These are phyloP conservation scores for Nakaseomyces kungkrabaensis DNA, from an alignment of 1,139 yeast genomes.

Conservation along the genomic window DNA sequence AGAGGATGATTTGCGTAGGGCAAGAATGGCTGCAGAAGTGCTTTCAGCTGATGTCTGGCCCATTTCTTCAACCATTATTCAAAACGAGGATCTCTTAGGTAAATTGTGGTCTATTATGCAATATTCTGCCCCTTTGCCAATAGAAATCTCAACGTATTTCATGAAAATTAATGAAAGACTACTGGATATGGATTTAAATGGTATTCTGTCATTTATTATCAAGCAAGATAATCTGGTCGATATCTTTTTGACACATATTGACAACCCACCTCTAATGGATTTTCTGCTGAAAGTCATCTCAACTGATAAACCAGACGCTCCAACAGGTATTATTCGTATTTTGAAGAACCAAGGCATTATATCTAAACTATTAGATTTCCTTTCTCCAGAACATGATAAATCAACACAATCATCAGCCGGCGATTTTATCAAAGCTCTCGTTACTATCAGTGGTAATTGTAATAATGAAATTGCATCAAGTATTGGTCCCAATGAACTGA, in stretches of 20 bases:
- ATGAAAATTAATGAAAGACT: conserved; percentile 92
- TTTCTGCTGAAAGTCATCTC: conserved; percentile 51
- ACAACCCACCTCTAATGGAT: conserved; percentile 68
- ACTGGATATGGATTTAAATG: conserved; percentile 79
- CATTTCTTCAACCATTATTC: conserved; percentile 83
- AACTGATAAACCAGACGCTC: conserved; percentile 55
- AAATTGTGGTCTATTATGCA: conserved; percentile 77
- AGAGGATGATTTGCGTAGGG: conserved; percentile 55
- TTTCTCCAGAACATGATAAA: conserved; percentile 40
- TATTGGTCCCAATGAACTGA: conserved; percentile 92
- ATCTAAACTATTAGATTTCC: conserved; percentile 41
- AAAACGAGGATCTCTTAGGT: conserved; percentile 52
- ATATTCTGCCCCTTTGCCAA: conserved; percentile 51
- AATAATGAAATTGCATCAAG: conserved; percentile 65
- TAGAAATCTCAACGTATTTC: conserved; percentile 74
- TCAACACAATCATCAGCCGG: conserved; percentile 90
- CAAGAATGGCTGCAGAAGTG: conserved; percentile 85
- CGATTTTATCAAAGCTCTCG: conserved; percentile 86
- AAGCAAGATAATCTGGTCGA: conserved; percentile 45
- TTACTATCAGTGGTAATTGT: conserved; percentile 86
- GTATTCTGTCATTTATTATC: conserved; percentile 58
- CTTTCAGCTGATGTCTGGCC: conserved; percentile 93
- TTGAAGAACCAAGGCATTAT: conserved; percentile 43
- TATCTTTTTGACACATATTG: conserved; percentile 44
- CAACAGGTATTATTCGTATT: conserved; percentile 51